phyloP scores from a whole-genome alignment of 202 grass and related monocot genomes.

The Zoysia matrella region DNA sequence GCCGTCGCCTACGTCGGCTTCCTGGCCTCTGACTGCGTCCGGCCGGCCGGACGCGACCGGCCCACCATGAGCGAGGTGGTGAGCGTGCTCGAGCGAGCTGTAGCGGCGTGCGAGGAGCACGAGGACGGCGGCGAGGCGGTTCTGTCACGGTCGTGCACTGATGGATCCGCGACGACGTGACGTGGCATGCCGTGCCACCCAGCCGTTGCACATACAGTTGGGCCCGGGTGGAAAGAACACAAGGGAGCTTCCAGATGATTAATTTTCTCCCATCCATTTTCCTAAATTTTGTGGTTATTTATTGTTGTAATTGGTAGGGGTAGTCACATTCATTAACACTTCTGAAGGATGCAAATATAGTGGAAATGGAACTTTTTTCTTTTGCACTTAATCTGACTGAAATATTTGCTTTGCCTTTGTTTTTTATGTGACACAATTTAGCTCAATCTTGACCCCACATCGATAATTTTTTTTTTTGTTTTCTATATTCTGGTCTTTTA shows the following conservation, averaged over 20 bases:
- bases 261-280: neutral
- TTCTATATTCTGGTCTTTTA: neutral
- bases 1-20: conserved; percentile 76
- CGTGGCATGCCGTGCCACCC: conserved; percentile 8
- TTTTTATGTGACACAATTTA: neutral
- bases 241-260: neutral
- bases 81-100: conserved; percentile 68
- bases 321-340: conserved; percentile 52
- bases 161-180: conserved; percentile 56
- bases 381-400: neutral
- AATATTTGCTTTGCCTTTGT: neutral
- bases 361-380: neutral
- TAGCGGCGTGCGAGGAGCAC: conserved; percentile 51
- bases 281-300: conserved; percentile 24
- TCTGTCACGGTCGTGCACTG: conserved; percentile 69
- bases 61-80: conserved; percentile 94
- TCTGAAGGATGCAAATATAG: neutral
- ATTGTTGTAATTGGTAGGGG: conserved; percentile 23
- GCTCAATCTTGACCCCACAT: neutral
- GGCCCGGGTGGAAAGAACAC: neutral
- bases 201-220: neutral
- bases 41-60: conserved; percentile 46
- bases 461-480: too few species aligned
- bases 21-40: conserved; percentile 76
- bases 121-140: conserved; percentile 34